Conservation (phyloP, 176 grass and related monocot genomes). For the Olyra latifolia region DNA sequence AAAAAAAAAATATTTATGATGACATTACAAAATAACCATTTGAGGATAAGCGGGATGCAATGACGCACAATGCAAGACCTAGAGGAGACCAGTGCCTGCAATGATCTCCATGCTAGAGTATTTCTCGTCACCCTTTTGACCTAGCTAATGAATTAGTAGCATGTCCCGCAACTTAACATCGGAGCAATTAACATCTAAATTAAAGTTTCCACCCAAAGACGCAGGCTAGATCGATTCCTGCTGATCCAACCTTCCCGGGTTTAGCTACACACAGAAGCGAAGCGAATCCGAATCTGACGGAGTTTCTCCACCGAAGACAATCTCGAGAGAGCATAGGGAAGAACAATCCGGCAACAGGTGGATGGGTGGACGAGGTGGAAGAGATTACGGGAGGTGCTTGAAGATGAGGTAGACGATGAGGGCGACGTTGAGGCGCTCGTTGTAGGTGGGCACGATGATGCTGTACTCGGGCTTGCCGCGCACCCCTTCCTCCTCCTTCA, state of each 20-base stretch:
- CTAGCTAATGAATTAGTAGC: not conserved
- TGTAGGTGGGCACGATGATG: constrained; percentile 94
- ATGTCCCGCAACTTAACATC: not conserved
- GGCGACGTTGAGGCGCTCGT: constrained; percentile 92
- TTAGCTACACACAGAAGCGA: not conserved
- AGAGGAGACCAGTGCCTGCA: not conserved
- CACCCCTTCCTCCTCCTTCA: constrained; percentile 11
- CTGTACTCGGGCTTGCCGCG: constrained; percentile 56
- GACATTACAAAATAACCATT: not conserved
- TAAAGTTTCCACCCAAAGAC: not conserved
- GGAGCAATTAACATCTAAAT: not conserved
- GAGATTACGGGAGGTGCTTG: constrained; percentile 78
- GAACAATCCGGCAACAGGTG: not conserved
- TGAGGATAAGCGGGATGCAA: not conserved
- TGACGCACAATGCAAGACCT: not conserved
- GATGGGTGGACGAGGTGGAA: not conserved
- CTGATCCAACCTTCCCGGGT: not conserved
- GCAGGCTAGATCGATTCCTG: not conserved
- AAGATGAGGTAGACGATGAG: constrained; percentile 91
- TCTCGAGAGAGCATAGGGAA: not conserved
- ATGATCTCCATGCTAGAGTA: not conserved
- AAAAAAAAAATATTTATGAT: not conserved
- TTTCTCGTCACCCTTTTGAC: not conserved
- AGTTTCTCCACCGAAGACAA: not conserved
- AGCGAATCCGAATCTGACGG: not conserved